Conservation (phyloP, 2,329 filamentous ascomycete species). For the Colletotrichum caudatum region DNA sequence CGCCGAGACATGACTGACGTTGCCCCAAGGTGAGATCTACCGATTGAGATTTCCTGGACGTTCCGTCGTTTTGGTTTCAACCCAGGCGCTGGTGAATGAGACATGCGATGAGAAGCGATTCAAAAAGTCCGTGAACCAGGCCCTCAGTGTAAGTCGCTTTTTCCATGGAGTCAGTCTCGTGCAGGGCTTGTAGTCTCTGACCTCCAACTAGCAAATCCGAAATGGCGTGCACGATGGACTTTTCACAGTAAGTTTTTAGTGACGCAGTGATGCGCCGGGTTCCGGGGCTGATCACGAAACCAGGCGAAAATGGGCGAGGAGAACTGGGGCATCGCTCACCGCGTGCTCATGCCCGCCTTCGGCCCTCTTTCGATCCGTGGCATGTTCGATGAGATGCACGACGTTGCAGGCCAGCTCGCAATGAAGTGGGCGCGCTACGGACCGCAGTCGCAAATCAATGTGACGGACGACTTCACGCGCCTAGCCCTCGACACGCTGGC, state of each 20-base stretch:
- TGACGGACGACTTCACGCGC: slow-evolving; percentile 71
- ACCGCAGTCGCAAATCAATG: slow-evolving; percentile 59
- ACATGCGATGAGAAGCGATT: slow-evolving; percentile 75
- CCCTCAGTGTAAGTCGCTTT: slow-evolving; percentile 50
- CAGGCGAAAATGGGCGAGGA: slow-evolving; percentile 41
- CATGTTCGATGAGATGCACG: slow-evolving; percentile 67
- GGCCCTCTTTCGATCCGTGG: slow-evolving; percentile 74
- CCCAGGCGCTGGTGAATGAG: slow-evolving; percentile 70
- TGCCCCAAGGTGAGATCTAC: slow-evolving; percentile 66
- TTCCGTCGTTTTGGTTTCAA: slow-evolving; percentile 64
- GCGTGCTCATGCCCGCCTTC: slow-evolving; percentile 75
- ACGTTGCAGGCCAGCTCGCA: slow-evolving; percentile 64
- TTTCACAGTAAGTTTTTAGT: slow-evolving; percentile 41
- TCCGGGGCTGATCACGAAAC: not conserved
- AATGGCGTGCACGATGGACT: slow-evolving; percentile 62
- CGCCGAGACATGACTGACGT: slow-evolving; percentile 2
- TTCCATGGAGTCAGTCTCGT: not conserved
- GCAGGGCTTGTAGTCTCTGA: not conserved
- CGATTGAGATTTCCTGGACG: slow-evolving; percentile 64
- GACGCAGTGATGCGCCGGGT: not conserved
- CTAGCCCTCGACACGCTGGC: slow-evolving; percentile 73
- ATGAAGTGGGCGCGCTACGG: slow-evolving; percentile 65
- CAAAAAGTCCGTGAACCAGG: slow-evolving; percentile 65
- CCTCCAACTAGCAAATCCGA: slow-evolving; percentile 60
- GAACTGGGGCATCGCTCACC: slow-evolving; percentile 66